phyloP scores from a whole-genome alignment of 2,329 filamentous ascomycete genomes.

The Venturia carpophila region DNA sequence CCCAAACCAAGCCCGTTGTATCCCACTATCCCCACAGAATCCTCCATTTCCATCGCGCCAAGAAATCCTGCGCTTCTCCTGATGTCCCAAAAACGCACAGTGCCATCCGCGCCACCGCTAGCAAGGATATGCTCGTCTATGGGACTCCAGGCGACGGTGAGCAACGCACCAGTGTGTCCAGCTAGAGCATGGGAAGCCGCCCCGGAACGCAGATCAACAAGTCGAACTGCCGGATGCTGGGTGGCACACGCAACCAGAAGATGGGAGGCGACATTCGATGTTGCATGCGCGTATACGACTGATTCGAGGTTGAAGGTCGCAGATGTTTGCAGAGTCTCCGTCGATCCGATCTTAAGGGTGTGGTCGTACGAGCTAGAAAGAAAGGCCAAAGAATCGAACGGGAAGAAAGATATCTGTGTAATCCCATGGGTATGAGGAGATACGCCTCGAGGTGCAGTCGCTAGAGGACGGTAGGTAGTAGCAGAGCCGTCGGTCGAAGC shows the following conservation, averaged over 20 bases:
- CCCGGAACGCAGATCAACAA: slow-evolving; percentile 80
- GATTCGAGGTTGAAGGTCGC: slow-evolving; percentile 61
- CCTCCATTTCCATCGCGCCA: slow-evolving; percentile 74
- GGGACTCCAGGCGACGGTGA: slow-evolving; percentile 72
- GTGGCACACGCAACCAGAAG: slow-evolving; percentile 83
- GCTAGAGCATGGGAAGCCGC: slow-evolving; percentile 50
- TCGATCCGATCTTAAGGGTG: slow-evolving; percentile 67
- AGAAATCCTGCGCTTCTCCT: slow-evolving; percentile 69
- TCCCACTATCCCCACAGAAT: slow-evolving; percentile 59
- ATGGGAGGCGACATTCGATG: slow-evolving; percentile 64
- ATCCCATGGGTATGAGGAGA: slow-evolving; percentile 59
- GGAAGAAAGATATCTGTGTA: slow-evolving; percentile 69
- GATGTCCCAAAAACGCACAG: slow-evolving; percentile 79
- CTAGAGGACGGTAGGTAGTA: background rate
- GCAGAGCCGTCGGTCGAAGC: slow-evolving; percentile 1
- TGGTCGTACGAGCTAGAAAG: slow-evolving; percentile 72
- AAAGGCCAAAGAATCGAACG: slow-evolving; percentile 68
- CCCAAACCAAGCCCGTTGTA: slow-evolving; percentile 38
- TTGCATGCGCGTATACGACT: slow-evolving; percentile 67
- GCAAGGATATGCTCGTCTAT: slow-evolving; percentile 70
- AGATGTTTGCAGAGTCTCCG: slow-evolving; percentile 51
- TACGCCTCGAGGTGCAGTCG: slow-evolving; percentile 17
- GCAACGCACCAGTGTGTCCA: slow-evolving; percentile 45
- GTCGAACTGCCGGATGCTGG: slow-evolving; percentile 72
- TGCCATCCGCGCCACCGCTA: slow-evolving; percentile 78